A percentile compares a stretch with the other conserved stretches of the same genome.
phyloP scores from a whole-genome alignment of 208 protist species.

The Acanthamoeba divionensis region DNA sequence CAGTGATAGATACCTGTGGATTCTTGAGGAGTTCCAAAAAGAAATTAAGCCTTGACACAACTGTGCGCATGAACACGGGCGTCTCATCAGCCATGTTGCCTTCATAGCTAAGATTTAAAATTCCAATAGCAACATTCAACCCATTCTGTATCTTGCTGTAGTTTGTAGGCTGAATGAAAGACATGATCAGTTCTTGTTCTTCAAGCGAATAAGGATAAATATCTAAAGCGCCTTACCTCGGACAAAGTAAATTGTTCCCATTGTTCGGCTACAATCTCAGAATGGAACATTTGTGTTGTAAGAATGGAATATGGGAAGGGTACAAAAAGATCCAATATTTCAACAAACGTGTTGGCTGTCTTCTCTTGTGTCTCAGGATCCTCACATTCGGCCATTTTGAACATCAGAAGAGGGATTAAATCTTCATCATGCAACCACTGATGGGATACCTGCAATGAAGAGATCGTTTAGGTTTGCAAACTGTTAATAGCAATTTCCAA shows the following conservation, averaged over 20 bases:
- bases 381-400: conserved; percentile 44
- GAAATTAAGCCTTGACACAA: background rate
- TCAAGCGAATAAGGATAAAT: background rate
- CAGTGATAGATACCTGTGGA: background rate
- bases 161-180: background rate
- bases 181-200: background rate
- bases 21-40: background rate
- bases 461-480: too few relatives aligned
- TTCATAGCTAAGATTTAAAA: background rate
- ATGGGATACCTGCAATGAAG: background rate
- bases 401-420: conserved; percentile 19
- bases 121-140: conserved; percentile 24
- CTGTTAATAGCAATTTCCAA: too few relatives aligned
- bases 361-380: conserved; percentile 43
- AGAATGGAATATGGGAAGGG: conserved; percentile 36
- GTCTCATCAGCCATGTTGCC: conserved; percentile 36
- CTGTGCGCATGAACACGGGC: conserved; percentile 17
- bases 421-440: conserved; percentile 23
- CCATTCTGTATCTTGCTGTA: conserved; percentile 22
- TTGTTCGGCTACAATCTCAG: conserved; percentile 11
- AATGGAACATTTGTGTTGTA: conserved; percentile 33
- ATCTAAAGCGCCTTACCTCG: background rate
- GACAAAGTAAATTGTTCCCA: conserved; percentile 27
- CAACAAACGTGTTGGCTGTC: conserved; percentile 22
- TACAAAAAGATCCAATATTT: conserved; percentile 24